Conservation (phyloP, 2,329 filamentous ascomycete genomes). For the Sporothrix pallida region DNA sequence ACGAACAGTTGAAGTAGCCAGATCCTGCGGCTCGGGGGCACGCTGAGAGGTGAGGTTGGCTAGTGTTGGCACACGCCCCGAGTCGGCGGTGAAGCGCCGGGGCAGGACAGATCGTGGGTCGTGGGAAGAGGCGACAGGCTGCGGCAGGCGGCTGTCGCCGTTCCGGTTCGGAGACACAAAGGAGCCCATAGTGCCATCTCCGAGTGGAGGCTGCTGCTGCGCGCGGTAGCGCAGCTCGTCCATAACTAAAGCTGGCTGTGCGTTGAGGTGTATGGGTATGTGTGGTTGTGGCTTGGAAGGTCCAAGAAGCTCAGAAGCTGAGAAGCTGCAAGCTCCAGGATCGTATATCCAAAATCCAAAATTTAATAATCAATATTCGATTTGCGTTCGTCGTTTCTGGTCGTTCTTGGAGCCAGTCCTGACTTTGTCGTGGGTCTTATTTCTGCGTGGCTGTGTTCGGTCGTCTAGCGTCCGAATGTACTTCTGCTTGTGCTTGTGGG, state of each 20-base stretch:
- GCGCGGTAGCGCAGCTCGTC: constrained; percentile 80
- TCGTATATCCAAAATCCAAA: background rate
- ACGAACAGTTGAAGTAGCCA: constrained; percentile 48
- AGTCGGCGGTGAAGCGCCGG: constrained; percentile 92
- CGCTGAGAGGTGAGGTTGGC: constrained; percentile 64
- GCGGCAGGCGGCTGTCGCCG: constrained; percentile 63
- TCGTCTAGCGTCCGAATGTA: constrained; percentile 1
- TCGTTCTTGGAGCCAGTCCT: constrained; percentile 13
- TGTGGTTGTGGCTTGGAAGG: background rate
- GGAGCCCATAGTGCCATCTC: constrained; percentile 75
- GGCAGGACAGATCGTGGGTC: constrained; percentile 80
- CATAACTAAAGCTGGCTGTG: constrained; percentile 50
- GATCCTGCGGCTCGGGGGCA: constrained; percentile 58
- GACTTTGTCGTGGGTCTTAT: background rate
- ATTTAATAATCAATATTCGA: too few species aligned
- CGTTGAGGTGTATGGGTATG: background rate
- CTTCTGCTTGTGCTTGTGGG: background rate
- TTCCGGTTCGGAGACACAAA: constrained; percentile 77
- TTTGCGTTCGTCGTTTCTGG: background rate
- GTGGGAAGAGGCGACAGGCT: constrained; percentile 60
- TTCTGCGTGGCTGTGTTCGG: constrained; percentile 3
- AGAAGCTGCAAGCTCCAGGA: too few species aligned
- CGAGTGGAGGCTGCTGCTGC: constrained; percentile 77
- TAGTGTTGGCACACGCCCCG: constrained; percentile 79
- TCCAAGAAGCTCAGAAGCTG: background rate